Percentiles rank a stretch among this genome's conserved stretches.
Evolutionary conservation across 2,329 filamentous ascomycete genomes (phyloP).

Genomic region (Sporothrix brunneoviolacea): DNA sequence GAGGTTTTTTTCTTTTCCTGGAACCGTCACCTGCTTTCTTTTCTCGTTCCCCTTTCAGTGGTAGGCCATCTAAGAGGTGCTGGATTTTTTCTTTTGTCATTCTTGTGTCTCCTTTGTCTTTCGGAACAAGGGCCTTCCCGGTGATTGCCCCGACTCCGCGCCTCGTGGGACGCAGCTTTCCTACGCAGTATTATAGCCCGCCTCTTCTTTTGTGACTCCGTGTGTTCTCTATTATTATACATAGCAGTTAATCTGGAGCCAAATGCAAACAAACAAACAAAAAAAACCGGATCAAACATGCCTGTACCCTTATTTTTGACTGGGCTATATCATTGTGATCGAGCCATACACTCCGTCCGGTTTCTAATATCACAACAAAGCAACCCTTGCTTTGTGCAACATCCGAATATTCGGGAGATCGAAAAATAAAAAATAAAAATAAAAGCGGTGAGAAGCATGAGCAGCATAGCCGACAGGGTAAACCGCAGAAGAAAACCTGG

Average conservation of each 20-base stretch:
- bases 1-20: not conserved
- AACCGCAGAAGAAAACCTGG: no score
- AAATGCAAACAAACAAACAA: conserved; percentile 5
- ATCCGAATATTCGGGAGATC: not conserved
- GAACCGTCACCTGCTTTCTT: not conserved
- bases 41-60: not conserved
- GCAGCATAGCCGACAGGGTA: not conserved
- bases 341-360: no score
- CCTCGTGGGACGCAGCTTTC: not conserved
- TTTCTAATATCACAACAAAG: no score
- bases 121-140: conserved; percentile 1
- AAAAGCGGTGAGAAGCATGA: not conserved
- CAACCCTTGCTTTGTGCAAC: no score
- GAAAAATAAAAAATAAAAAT: not conserved
- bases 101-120: conserved; percentile 13
- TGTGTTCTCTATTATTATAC: not conserved
- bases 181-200: not conserved
- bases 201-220: not conserved
- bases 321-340: no score
- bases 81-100: conserved; percentile 13
- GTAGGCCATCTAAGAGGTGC: conserved; percentile 14
- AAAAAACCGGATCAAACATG: not conserved
- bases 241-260: conserved; percentile 37
- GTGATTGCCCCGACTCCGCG: not conserved
- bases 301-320: no score